Evolutionary conservation across 108 stramenopile species (phyloP).

Genomic region (Chaetoceros muelleri): DNA sequence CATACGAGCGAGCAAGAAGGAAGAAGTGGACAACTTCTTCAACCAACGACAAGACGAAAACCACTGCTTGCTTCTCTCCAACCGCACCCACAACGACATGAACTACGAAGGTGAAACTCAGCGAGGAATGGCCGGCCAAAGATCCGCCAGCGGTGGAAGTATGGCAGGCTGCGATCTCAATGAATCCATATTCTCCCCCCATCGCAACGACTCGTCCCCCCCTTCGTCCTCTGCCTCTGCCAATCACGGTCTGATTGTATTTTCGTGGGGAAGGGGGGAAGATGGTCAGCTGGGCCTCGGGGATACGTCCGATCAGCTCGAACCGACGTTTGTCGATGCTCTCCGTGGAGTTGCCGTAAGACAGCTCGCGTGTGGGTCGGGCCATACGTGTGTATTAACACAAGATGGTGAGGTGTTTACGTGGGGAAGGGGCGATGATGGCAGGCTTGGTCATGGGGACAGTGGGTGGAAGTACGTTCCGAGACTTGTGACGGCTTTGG

Average conservation of each 20-base stretch:
- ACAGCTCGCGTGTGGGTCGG: slow-evolving; percentile 89
- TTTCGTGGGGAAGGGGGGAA: slow-evolving; percentile 86
- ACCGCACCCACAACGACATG: too few relatives aligned
- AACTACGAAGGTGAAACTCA: background rate
- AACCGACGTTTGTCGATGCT: slow-evolving; percentile 85
- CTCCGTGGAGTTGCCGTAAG: slow-evolving; percentile 82
- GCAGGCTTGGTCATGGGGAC: slow-evolving; percentile 89
- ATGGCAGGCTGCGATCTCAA: slow-evolving; percentile 1
- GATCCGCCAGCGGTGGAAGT: background rate
- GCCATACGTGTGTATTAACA: slow-evolving; percentile 88
- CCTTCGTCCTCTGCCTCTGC: slow-evolving; percentile 1
- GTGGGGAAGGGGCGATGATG: slow-evolving; percentile 86
- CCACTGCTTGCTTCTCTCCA: too few relatives aligned
- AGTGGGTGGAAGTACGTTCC: slow-evolving; percentile 96
- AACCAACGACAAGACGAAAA: too few relatives aligned
- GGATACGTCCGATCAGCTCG: slow-evolving; percentile 63
- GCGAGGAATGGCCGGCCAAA: background rate
- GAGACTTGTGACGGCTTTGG: slow-evolving; percentile 64
- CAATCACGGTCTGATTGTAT: slow-evolving; percentile 53
- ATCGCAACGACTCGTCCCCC: background rate
- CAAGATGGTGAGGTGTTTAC: slow-evolving; percentile 92
- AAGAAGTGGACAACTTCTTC: too few relatives aligned
- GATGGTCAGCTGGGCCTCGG: slow-evolving; percentile 83
- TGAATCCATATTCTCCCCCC: background rate
- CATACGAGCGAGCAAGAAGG: too few relatives aligned